phyloP scores from a whole-genome alignment of 768 basidiomycete species.

The Hortiboletus flavorubellus region DNA sequence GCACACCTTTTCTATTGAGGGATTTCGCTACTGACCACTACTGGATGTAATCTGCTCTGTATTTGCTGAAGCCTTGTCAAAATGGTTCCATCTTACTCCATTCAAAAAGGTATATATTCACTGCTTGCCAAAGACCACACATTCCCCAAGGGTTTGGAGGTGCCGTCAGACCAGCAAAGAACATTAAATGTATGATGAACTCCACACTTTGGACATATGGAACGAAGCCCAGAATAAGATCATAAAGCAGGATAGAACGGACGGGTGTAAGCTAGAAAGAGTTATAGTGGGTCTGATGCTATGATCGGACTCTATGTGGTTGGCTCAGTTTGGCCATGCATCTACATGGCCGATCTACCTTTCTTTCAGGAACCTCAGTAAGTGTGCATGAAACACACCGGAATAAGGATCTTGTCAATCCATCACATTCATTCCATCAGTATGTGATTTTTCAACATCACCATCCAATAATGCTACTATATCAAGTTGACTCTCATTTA shows the following conservation, averaged over 20 bases:
- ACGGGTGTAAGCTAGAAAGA: slow-evolving; percentile 11
- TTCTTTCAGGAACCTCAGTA: neutral
- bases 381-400: neutral
- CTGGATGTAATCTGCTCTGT: slow-evolving; percentile 7
- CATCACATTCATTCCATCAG: too few relatives aligned
- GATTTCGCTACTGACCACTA: slow-evolving; percentile 24
- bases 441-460: too few relatives aligned
- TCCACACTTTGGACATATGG: too few relatives aligned
- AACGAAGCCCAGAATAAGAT: neutral
- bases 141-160: too few relatives aligned
- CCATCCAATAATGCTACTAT: too few relatives aligned
- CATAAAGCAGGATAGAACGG: slow-evolving; percentile 11
- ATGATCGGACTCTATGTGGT: neutral
- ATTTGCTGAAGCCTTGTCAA: slow-evolving; percentile 2
- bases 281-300: neutral
- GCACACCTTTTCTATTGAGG: slow-evolving; percentile 22
- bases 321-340: neutral
- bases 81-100: slow-evolving; percentile 22
- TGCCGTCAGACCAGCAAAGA: too few relatives aligned
- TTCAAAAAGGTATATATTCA: slow-evolving; percentile 9
- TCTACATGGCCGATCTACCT: neutral
- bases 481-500: too few relatives aligned
- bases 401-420: too few relatives aligned
- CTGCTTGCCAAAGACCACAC: too few relatives aligned
- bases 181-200: too few relatives aligned